phyloP scores from a whole-genome alignment of 2,329 filamentous ascomycete genomes.

The Aspergillus sp. region DNA sequence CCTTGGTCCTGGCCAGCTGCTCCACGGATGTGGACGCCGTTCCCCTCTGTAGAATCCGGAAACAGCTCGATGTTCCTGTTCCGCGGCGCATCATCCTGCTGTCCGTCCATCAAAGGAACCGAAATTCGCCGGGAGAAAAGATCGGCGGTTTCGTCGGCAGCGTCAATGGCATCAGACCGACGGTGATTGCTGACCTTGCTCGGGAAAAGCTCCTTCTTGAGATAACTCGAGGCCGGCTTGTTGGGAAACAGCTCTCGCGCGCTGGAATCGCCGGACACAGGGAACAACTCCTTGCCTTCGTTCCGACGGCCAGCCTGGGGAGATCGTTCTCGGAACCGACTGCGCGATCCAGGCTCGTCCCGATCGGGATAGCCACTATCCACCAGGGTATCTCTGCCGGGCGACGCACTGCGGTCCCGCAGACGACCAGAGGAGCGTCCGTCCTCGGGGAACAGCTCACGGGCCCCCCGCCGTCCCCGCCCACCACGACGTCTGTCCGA shows the following conservation, averaged over 20 bases:
- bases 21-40: constrained; percentile 60
- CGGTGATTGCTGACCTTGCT: constrained; percentile 45
- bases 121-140: constrained; percentile 50
- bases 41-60: constrained; percentile 31
- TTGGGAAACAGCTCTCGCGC: constrained; percentile 50
- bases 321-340: constrained; percentile 45
- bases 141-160: constrained; percentile 53
- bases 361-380: constrained; percentile 34
- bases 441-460: constrained; percentile 40
- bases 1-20: constrained; percentile 44
- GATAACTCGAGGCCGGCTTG: constrained; percentile 39
- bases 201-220: constrained; percentile 60
- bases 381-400: constrained; percentile 51
- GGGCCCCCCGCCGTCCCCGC: constrained; percentile 28
- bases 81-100: constrained; percentile 22
- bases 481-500: constrained; percentile 26
- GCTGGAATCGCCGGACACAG: constrained; percentile 30
- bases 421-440: constrained; percentile 45
- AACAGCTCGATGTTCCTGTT: constrained; percentile 39
- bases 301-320: constrained; percentile 35
- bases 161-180: constrained; percentile 52
- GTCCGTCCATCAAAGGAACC: constrained; percentile 49
- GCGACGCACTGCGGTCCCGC: constrained; percentile 60
- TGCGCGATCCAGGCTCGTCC: constrained; percentile 35
- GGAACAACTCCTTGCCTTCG: constrained; percentile 60